A percentile compares a stretch with the other conserved stretches of the same genome.
phyloP scores from a whole-genome alignment of 2,329 filamentous ascomycete genomes.

The Decorospora gaudefroyi region DNA sequence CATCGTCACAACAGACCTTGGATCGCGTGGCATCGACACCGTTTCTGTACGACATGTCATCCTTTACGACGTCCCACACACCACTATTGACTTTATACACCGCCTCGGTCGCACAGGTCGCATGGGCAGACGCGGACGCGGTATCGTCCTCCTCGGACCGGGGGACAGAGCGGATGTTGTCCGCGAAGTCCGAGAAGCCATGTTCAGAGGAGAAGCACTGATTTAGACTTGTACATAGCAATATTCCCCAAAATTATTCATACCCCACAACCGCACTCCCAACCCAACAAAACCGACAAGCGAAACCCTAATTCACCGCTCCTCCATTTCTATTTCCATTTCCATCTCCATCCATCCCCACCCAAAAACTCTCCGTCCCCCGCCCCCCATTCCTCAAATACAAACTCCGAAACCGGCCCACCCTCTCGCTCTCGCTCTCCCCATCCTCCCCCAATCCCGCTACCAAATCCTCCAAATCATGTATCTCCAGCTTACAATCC shows the following conservation, averaged over 20 bases:
- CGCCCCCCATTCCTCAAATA: slow-evolving; percentile 23
- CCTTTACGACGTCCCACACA: slow-evolving; percentile 96
- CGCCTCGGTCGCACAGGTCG: slow-evolving; percentile 87
- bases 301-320: too few species aligned
- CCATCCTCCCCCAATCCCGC: too few species aligned
- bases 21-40: slow-evolving; percentile 92
- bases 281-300: too few species aligned
- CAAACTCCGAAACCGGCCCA: slow-evolving; percentile 29
- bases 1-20: slow-evolving; percentile 90
- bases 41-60: slow-evolving; percentile 88
- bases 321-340: too few species aligned
- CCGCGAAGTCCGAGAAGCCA: slow-evolving; percentile 81
- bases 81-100: slow-evolving; percentile 97
- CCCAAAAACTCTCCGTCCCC: slow-evolving; percentile 34
- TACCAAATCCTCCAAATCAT: slow-evolving; percentile 28
- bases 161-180: slow-evolving; percentile 89
- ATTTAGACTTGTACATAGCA: slow-evolving; percentile 41
- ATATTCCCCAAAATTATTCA: too few species aligned
- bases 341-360: too few species aligned
- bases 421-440: slow-evolving; percentile 14
- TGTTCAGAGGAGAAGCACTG: slow-evolving; percentile 57
- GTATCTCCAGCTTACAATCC: slow-evolving; percentile 38
- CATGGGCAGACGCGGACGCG: slow-evolving; percentile 88
- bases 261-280: too few species aligned
- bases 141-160: slow-evolving; percentile 87